Base-by-base conservation (phyloP, 1,139 yeast species). In the Sugiyamaella castrensis region DNA sequence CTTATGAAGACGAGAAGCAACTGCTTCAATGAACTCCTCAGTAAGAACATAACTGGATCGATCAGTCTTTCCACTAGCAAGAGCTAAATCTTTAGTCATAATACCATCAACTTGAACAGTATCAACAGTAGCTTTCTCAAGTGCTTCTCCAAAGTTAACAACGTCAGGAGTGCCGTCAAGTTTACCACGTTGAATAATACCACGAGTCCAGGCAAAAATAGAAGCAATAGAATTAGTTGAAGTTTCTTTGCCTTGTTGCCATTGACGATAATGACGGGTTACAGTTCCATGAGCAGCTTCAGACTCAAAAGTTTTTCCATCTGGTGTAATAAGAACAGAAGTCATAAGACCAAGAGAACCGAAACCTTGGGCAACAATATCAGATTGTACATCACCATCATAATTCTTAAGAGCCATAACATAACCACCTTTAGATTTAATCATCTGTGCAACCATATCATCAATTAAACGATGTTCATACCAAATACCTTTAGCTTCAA, bases 141-240 rank as follows among this genome's bases (percentile, higher is more conserved):
- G 77, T 40, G 75, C 70, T 64, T 84, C 74, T 55, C 88, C 97
- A 66, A 91, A 91, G 56, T 79, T 71, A 51, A 82, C 79, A 42
- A 91, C 95, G 29, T 85, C 92, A 30, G 92, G 94, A 40, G 96
- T 88, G 47, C 71, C 71, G 69, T 91, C 98, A 57, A 91, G 76
- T 67, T 79, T 82, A 61, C 97, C 98, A 74, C 98, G 87, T 75
- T 86, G 94, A 58, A 81, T 81, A 52, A 91, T 70, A 62, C 97
- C 98, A 68, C 95, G 82, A 45, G 96, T 79, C 98, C 98, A 91
- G 37, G 98, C 98, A 63, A 84, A 91, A 62, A 91, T 91, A 28
- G 96, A 88, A n/a, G 98, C 98, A 71, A 91, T 91, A 38, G 97
- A 89, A 74, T 91, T 91, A 57, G 98, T 91, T n/a, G 96, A 88